Evolutionary conservation across 164 flowering plant species (phyloP), one percentile per base, ranked within the genome.

Genomic region (Aristolochia fimbriata): DNA sequence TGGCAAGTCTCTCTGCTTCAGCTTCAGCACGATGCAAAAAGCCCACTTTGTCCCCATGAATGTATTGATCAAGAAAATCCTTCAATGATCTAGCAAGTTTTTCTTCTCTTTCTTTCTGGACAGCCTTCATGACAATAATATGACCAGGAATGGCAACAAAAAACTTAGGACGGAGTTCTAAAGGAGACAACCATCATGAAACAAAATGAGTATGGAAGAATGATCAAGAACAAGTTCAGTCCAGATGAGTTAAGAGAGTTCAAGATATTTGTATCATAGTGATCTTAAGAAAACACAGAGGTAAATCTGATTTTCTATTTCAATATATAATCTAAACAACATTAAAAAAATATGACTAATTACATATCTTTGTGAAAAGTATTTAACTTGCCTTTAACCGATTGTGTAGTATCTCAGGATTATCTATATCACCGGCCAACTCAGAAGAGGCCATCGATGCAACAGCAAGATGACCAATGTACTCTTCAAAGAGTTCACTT

Each of bases 381-480:
- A 3, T 31, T 37, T 37, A 10, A 71, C 84, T 77, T 81, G 78
- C 96, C 93, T 87, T 89, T 68, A 89, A 68, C 60, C 77, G 82
- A 15, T 86, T 84, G 56, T 86, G 82, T 31, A 89, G 51, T 50
- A 65, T 81, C 30, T 80, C 93, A 24, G 88, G 78, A 73, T 65
- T 76, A 25, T 85, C 89, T 63, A 55, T 57, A 45, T 86, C 88
- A 47, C 57, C 55, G 54, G 83, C 69, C 60, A 81, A 71, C 67
- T 87, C 91, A 62, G 85, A 72, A 52, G 96, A 86, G 55, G 90
- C 94, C 98, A 86, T 87, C 24, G 96, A 82, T 65, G 97, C 94
- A 53, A 86, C 87, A 64, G 97, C 83, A 67, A 89, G 71, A 76
- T 89, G 96, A 47, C 98, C 98, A 19, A 89, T 73, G 69, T 89